Base-by-base conservation (phyloP, 176 grass and related monocot species). In the Paspalum vaginatum region DNA sequence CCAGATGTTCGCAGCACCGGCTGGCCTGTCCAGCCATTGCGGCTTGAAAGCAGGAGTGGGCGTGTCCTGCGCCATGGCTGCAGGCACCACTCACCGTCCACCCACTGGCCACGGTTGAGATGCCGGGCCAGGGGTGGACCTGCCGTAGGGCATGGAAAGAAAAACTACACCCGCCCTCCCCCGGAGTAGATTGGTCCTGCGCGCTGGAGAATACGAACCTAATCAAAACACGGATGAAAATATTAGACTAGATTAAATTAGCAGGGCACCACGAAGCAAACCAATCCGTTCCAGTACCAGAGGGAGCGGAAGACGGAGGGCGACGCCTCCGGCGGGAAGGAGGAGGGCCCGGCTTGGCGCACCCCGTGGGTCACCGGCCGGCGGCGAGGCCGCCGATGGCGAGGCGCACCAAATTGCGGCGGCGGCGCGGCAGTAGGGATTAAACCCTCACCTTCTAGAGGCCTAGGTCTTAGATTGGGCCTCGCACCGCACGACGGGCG, bases 71-170 rank as follows among this genome's bases (percentile, higher is more conserved):
- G 89, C 92, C 92, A 94, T 94, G 64, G 68, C 65, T 3, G 66
- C 10, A 11, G 84, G 83, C 75, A 72, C 87, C 76, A 68, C 67
- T 89, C 89, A 94, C 51, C 81, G 84, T 93, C 91, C 86, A 94
- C 83, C 78, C 83, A 73, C 79, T 38, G 15, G 17, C 25, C 74
- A 44, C 52, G 67, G 79, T 64, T 80, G 87, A 62, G 71, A 85
- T 70, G 73, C 66, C 53, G 42, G 67, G 60, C 79, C 66, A 70
- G 79, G 55, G 55, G 78, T 44, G 40, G 65, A 70, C 77, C 61
- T 68, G 63, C 21, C 38, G 39, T 25, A 68, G 49, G 49, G 77
- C 77, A 79, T 79, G 37, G 26, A 18, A 15, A 25, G 7, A 5
- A 15, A 62, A 48, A 62, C 14, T 13, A 58, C 75, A 64, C 59